Evolutionary conservation across 2,329 filamentous ascomycete genomes (phyloP).

Genomic region (Hypoxylon sp.): DNA sequence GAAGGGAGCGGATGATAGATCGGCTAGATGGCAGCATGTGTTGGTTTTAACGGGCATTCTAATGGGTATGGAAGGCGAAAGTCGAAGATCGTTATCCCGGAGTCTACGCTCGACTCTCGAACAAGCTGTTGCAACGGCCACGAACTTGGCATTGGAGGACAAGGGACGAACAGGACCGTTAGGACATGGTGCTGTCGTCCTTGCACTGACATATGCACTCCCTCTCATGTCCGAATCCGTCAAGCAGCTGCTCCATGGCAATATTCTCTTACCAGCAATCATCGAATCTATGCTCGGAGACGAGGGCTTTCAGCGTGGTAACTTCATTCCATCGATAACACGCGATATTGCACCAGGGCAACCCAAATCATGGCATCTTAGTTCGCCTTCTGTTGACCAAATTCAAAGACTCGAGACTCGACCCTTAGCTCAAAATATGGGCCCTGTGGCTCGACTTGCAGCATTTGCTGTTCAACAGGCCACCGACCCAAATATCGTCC

Average conservation of each 20-base stretch:
- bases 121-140: constrained; percentile 79
- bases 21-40: constrained; percentile 84
- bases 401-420: constrained; percentile 72
- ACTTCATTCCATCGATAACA: constrained; percentile 80
- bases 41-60: constrained; percentile 85
- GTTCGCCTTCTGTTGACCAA: constrained; percentile 72
- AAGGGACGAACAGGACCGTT: constrained; percentile 59
- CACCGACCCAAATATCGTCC: constrained; percentile 60
- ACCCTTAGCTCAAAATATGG: constrained; percentile 76
- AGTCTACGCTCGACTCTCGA: constrained; percentile 78
- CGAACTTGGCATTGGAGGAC: constrained; percentile 79
- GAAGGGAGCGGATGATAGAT: constrained; percentile 71
- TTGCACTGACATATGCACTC: constrained; percentile 84
- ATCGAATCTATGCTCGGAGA: constrained; percentile 77
- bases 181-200: constrained; percentile 69
- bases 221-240: constrained; percentile 76
- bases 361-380: constrained; percentile 75
- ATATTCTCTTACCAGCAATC: constrained; percentile 78
- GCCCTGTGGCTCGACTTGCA: constrained; percentile 75
- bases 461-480: constrained; percentile 75
- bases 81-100: constrained; percentile 74
- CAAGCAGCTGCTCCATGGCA: constrained; percentile 73
- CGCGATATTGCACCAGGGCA: constrained; percentile 73
- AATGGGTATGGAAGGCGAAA: constrained; percentile 79
- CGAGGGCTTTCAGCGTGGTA: constrained; percentile 82